These are phyloP conservation scores for Akanthomyces uredinophilus DNA, from an alignment of 2,329 filamentous ascomycete species.

Conservation along the genomic window DNA sequence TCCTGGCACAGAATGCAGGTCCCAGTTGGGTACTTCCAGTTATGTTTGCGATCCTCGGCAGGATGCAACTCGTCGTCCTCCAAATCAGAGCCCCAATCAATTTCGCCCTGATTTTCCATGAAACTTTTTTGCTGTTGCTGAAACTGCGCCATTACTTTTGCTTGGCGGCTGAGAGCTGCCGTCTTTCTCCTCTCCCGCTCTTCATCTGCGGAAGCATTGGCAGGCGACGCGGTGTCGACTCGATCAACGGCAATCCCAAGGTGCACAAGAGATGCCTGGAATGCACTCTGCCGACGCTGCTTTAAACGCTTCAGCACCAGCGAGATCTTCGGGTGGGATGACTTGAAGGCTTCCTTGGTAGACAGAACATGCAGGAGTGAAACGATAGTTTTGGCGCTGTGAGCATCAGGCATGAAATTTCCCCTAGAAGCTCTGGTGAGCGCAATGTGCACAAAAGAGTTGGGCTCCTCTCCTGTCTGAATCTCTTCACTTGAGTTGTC, in stretches of 20 bases:
- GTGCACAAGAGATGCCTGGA: conserved; percentile 61
- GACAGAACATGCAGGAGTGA: conserved; percentile 58
- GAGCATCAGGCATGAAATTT: conserved; percentile 54
- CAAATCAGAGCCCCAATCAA: conserved; percentile 79
- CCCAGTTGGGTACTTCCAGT: conserved; percentile 84
- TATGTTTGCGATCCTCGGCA: conserved; percentile 57
- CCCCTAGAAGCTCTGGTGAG: conserved; percentile 59
- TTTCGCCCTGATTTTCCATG: conserved; percentile 76
- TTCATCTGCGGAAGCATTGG: conserved; percentile 60
- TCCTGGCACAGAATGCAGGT: conserved; percentile 97
- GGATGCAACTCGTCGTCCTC: conserved; percentile 67
- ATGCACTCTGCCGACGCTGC: conserved; percentile 70
- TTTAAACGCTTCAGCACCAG: conserved; percentile 80
- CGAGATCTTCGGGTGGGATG: conserved; percentile 77
- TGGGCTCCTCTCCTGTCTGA: conserved; percentile 39
- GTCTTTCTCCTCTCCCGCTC: conserved; percentile 83
- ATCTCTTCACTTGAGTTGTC: conserved; percentile 60
- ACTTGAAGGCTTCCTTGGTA: conserved; percentile 68
- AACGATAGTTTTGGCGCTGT: conserved; percentile 56
- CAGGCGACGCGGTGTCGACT: conserved; percentile 78
- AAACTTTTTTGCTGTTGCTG: conserved; percentile 97
- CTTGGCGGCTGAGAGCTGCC: conserved; percentile 82
- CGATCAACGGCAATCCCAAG: conserved; percentile 68
- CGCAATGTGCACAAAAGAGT: conserved; percentile 69
- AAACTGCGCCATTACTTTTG: conserved; percentile 94